These are phyloP conservation scores for Xylariaceae sp. DNA, from an alignment of 2,329 filamentous ascomycete genomes.

Conservation along the genomic window DNA sequence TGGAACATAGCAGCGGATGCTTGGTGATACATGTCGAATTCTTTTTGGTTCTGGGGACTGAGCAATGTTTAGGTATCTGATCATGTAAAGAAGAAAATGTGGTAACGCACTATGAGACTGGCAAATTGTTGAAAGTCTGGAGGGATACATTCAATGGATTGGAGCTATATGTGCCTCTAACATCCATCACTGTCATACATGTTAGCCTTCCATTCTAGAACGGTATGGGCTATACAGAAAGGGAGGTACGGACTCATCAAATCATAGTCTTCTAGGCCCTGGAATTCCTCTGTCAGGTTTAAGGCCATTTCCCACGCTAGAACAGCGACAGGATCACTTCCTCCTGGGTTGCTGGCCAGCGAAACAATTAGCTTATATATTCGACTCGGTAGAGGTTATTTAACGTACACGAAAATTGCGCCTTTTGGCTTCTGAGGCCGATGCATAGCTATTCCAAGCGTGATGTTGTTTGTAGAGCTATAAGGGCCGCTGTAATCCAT, in stretches of 20 bases:
- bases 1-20: neutral
- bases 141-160: conserved; percentile 1
- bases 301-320: conserved; percentile 1
- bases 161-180: neutral
- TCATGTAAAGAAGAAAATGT: no score
- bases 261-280: neutral
- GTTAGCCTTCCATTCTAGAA: no score
- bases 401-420: neutral
- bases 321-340: neutral
- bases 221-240: no score
- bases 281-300: neutral
- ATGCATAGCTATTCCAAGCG: neutral
- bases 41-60: no score
- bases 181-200: neutral
- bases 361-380: no score
- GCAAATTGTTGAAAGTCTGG: neutral
- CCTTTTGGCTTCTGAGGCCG: neutral
- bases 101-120: neutral
- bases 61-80: no score
- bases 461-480: neutral
- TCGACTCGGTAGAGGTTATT: no score
- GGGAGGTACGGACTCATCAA: no score
- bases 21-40: neutral
- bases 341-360: neutral
- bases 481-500: neutral